Conservation (phyloP, 257 asterid species). For the Agastache rugosa region DNA sequence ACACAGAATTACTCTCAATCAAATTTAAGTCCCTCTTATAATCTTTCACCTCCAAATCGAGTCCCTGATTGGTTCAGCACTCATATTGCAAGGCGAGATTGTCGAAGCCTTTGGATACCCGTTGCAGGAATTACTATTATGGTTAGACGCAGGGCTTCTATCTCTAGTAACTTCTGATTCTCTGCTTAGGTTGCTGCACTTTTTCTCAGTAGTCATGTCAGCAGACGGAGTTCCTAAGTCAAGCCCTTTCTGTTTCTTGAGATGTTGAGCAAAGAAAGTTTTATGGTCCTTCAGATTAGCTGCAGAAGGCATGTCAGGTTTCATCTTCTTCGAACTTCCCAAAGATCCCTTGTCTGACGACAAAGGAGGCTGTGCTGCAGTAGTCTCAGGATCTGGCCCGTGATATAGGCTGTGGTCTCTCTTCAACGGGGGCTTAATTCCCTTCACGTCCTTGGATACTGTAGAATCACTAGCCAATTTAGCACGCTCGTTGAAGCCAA, state of each 20-base stretch:
- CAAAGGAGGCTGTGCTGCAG: constrained; percentile 10
- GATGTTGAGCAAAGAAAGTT: background rate
- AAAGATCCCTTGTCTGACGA: background rate
- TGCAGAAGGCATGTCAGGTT: constrained; percentile 8
- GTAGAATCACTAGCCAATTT: constrained; percentile 14
- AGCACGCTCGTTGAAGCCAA: background rate
- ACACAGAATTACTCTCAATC: background rate
- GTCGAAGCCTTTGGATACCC: constrained; percentile 35
- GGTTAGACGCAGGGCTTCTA: background rate
- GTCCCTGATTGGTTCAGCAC: constrained; percentile 44
- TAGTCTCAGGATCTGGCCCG: constrained; percentile 23
- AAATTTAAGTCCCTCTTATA: too few relatives aligned
- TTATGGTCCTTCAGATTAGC: constrained; percentile 20
- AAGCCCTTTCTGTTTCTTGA: constrained; percentile 19
- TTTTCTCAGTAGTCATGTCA: background rate
- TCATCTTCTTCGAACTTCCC: constrained; percentile 29
- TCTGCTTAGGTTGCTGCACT: background rate
- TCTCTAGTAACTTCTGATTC: constrained; percentile 12
- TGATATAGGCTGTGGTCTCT: constrained; percentile 28
- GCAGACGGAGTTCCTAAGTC: constrained; percentile 2
- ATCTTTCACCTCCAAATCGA: constrained; percentile 65
- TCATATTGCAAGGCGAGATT: constrained; percentile 1
- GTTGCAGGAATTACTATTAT: background rate
- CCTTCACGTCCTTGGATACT: background rate
- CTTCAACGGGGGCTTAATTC: background rate